phyloP scores from a whole-genome alignment of 2,329 filamentous ascomycete genomes.

The Colletotrichum tropicale region DNA sequence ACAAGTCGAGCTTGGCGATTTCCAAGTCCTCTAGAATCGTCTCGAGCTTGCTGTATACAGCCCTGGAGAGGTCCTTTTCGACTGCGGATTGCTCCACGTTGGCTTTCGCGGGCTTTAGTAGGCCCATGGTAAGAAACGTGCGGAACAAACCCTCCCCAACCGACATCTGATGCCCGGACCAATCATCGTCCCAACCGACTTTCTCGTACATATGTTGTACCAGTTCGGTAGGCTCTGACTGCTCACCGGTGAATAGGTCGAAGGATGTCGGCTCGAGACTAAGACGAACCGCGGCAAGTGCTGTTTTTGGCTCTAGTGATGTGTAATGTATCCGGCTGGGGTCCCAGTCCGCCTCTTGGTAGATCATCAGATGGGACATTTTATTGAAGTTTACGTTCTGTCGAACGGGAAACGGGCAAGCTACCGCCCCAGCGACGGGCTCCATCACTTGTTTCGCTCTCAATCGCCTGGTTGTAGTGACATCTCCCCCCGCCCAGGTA shows the following conservation, averaged over 20 bases:
- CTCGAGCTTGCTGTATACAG: neutral
- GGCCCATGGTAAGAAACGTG: neutral
- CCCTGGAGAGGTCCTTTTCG: neutral
- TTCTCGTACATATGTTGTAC: neutral
- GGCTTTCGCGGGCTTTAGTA: neutral
- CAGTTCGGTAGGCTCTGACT: neutral
- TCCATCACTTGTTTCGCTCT: neutral
- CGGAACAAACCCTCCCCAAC: neutral
- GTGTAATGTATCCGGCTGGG: slow-evolving; percentile 37
- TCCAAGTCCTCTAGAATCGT: neutral
- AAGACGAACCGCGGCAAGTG: slow-evolving; percentile 30
- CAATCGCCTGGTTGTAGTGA: neutral
- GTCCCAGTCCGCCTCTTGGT: slow-evolving; percentile 36
- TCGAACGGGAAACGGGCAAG: neutral
- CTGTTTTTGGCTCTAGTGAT: slow-evolving; percentile 28
- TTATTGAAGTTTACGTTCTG: slow-evolving; percentile 29
- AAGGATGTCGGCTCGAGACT: slow-evolving; percentile 13
- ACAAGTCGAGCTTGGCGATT: neutral
- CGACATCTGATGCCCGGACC: neutral
- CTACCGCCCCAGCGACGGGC: neutral
- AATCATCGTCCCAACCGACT: neutral
- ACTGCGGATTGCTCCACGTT: neutral
- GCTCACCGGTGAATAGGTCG: neutral
- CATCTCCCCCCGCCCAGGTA: too few species aligned
- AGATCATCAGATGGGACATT: slow-evolving; percentile 33